phyloP scores from a whole-genome alignment of 176 grass and related monocot species.

The Oryza brachyantha region DNA sequence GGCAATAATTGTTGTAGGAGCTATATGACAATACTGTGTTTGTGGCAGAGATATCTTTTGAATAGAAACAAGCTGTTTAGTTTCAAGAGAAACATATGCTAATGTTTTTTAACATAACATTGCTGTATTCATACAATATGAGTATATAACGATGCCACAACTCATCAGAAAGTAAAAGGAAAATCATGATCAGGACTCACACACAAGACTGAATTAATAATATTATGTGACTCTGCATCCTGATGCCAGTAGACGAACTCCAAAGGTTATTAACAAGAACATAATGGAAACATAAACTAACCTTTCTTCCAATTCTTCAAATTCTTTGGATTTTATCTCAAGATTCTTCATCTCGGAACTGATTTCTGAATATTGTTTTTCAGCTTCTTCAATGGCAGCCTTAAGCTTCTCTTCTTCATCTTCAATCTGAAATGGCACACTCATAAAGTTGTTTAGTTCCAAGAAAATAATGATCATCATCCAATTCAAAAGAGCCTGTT shows the following conservation, averaged over 20 bases:
- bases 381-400: constrained; percentile 82
- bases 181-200: background rate
- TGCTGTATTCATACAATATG: background rate
- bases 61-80: background rate
- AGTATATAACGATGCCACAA: background rate
- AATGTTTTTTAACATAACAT: background rate
- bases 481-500: background rate
- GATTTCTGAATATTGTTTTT: constrained; percentile 77
- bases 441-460: background rate
- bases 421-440: constrained; percentile 55
- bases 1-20: background rate
- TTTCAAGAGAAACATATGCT: background rate
- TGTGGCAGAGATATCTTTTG: background rate
- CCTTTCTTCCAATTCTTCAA: constrained; percentile 90
- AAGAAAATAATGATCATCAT: background rate
- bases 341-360: constrained; percentile 71
- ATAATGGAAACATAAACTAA: constrained; percentile 24
- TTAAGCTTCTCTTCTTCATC: constrained; percentile 78
- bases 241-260: background rate
- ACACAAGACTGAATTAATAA: background rate
- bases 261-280: background rate
- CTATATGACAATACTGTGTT: constrained; percentile 3
- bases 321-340: constrained; percentile 80
- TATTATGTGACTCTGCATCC: background rate
- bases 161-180: background rate